A percentile compares a stretch with the other conserved stretches of the same genome.
Conservation (phyloP, 176 grass and related monocot species). For the Phragmites australis region DNA sequence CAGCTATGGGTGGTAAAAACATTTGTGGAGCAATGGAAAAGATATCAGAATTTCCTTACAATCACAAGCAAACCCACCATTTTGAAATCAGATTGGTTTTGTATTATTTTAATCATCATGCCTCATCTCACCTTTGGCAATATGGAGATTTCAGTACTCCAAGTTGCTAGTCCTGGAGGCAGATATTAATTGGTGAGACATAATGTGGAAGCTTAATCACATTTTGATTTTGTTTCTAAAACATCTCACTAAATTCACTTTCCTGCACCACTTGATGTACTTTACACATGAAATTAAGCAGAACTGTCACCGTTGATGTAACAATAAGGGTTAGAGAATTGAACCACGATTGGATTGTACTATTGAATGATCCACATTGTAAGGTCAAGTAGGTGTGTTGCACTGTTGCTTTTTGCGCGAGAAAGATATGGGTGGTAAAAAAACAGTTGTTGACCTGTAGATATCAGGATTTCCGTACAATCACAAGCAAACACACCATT, state of each 20-base stretch:
- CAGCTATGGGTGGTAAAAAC: background rate
- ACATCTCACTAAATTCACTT: background rate
- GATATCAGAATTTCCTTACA: background rate
- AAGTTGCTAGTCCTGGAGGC: slow-evolving; percentile 47
- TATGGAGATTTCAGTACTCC: slow-evolving; percentile 13
- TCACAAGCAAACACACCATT: background rate
- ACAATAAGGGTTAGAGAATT: background rate
- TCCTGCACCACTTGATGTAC: background rate
- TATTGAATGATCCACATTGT: background rate
- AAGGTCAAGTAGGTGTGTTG: background rate
- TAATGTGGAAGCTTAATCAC: slow-evolving; percentile 40
- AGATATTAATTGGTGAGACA: slow-evolving; percentile 34
- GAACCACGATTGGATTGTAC: background rate
- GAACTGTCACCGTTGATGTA: background rate
- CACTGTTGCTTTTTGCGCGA: background rate
- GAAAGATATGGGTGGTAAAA: background rate
- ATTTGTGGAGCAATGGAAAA: background rate
- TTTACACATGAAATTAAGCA: background rate
- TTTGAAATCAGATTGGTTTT: background rate
- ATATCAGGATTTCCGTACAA: background rate
- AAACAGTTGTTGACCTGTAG: background rate
- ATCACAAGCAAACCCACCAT: background rate
- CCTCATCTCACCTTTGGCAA: slow-evolving; percentile 48
- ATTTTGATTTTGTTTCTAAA: slow-evolving; percentile 41
- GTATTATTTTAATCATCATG: background rate